Conservation (phyloP, 2,329 filamentous ascomycete species). For the Penicillium sumatraense region DNA sequence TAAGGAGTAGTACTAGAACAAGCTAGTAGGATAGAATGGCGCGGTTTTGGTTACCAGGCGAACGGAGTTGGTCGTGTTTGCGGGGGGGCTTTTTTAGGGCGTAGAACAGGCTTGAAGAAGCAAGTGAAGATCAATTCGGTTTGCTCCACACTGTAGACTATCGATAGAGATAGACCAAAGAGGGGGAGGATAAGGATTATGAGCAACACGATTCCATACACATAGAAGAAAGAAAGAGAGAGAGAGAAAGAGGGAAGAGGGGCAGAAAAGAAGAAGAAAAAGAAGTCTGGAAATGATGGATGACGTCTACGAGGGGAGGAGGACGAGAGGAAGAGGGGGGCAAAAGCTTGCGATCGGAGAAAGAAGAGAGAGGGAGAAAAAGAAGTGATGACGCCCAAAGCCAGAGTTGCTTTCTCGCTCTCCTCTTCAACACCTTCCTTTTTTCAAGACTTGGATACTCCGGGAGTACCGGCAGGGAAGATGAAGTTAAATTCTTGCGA, state of each 20-base stretch:
- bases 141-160: conserved; percentile 19
- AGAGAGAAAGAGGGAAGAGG: background rate
- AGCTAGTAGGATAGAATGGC: conserved; percentile 15
- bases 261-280: too few species aligned
- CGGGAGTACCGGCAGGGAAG: conserved; percentile 20
- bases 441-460: background rate
- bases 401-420: conserved; percentile 7
- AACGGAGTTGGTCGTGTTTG: conserved; percentile 32
- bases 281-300: conserved; percentile 30
- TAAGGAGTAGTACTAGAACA: background rate
- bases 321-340: conserved; percentile 4
- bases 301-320: conserved; percentile 42
- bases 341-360: background rate
- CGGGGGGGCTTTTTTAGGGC: conserved; percentile 25
- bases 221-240: background rate
- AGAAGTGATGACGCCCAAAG: conserved; percentile 20
- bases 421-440: background rate
- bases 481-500: conserved; percentile 14
- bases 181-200: background rate
- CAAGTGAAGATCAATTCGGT: conserved; percentile 13
- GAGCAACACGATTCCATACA: background rate
- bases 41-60: conserved; percentile 37
- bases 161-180: conserved; percentile 7
- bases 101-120: conserved; percentile 11
- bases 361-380: background rate